Evolutionary conservation across 345 rosid genomes (phyloP), one percentile per base, ranked within the genome.

Genomic region (Schrenkiella parvula): DNA sequence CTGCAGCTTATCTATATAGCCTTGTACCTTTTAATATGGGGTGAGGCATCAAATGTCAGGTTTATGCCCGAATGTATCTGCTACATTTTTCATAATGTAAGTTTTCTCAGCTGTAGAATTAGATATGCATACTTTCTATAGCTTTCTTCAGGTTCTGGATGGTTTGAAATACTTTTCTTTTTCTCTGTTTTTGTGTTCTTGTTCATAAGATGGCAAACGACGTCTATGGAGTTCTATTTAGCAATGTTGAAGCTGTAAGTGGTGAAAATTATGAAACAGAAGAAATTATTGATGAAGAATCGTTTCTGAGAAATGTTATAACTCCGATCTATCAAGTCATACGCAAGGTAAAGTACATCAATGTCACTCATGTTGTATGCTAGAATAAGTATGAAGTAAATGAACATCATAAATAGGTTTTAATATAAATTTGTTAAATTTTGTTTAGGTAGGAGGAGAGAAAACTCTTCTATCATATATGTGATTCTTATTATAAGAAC

Each of bases 51-150:
- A 77, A 95, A 95, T 79, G 83, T 95, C 70, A 87, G 99, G 23
- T 95, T 95, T 77, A 87, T 95, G 99, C 98, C 99, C 4, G 99
- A 95, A 78, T 95, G 99, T 84, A 69, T 95, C 64, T 91, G 99
- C 87, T 95, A 89, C 77, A 89, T 95, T 55, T 91, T 95, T 79
- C 99, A 95, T 75, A 68, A 85, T 67, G 99, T 91, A 84, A 23
- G 86, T 87, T 87, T 64, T 90, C 86, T 8, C 84, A 84, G 66
- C 41, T 87, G 61, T 73, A 82, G 70, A 50, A 42, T 32, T 83
- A 2, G 84, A 85, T 42, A 81, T 74, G 76, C 87, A 89, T 21
- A 87, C 83, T 58, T 82, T 51, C 22, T 17, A 19, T 75, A 54
- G 19, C 39, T 46, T 55, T 76, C 64, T 61, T 68, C 62, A 52